phyloP scores from a whole-genome alignment of 2,329 filamentous ascomycete species.

The Neofusicoccum parvum region DNA sequence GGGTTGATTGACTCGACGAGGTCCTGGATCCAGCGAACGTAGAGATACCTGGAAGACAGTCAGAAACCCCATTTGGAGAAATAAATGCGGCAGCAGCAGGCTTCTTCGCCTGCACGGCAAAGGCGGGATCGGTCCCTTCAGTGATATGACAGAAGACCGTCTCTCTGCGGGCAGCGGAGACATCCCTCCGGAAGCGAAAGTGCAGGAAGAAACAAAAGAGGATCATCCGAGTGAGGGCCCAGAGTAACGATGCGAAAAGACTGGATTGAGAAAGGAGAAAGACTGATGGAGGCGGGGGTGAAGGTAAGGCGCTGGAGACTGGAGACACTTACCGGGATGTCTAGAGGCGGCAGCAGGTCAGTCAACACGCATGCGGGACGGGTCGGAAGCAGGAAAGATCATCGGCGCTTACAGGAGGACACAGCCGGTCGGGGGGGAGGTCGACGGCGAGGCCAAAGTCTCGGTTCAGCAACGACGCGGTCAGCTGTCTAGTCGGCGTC shows the following conservation, averaged over 20 bases:
- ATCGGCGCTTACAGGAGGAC: constrained; percentile 67
- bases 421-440: constrained; percentile 77
- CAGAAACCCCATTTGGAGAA: not conserved
- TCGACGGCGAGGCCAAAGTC: constrained; percentile 75
- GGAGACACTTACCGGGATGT: constrained; percentile 2
- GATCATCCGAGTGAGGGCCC: no score
- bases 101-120: no score
- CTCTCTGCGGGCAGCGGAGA: no score
- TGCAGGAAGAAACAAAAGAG: not conserved
- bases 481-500: constrained; percentile 58
- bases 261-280: not conserved
- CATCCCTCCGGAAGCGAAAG: not conserved
- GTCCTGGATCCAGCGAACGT: constrained; percentile 84
- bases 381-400: constrained; percentile 1
- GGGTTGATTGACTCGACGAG: constrained; percentile 71
- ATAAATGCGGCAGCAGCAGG: no score
- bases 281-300: not conserved
- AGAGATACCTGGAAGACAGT: constrained; percentile 68
- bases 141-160: no score
- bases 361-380: not conserved
- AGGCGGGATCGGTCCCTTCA: not conserved
- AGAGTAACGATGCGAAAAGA: not conserved
- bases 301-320: no score
- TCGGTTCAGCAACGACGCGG: constrained; percentile 72
- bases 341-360: constrained; percentile 35